phyloP scores from a whole-genome alignment of 164 flowering plant genomes.

The Macadamia tetraphylla region DNA sequence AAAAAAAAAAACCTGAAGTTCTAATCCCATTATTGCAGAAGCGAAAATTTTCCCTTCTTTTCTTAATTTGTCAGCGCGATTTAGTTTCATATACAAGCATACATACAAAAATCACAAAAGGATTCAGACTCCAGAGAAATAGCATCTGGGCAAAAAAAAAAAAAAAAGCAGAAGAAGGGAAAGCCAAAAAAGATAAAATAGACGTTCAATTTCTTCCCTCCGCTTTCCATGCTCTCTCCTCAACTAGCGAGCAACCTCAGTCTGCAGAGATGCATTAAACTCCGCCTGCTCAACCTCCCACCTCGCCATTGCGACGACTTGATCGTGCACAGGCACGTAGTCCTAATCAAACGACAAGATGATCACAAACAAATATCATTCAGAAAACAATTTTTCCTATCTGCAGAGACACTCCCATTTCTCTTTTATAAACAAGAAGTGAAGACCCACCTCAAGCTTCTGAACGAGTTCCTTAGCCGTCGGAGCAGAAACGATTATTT shows the following conservation, averaged over 20 bases:
- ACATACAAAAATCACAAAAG: neutral
- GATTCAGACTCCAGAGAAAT: too few species aligned
- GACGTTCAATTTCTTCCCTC: too few species aligned
- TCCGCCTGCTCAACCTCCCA: constrained; percentile 42
- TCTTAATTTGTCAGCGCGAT: too few species aligned
- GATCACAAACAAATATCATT: neutral
- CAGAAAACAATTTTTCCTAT: neutral
- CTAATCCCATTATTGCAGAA: too few species aligned
- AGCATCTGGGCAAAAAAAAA: too few species aligned
- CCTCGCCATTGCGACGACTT: constrained; percentile 26
- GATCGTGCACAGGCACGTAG: constrained; percentile 38
- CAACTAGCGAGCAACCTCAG: constrained; percentile 26
- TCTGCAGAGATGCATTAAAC: constrained; percentile 22
- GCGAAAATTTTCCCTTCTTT: neutral
- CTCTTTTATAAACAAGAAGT: neutral
- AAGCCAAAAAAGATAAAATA: neutral
- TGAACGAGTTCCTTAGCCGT: constrained; percentile 52
- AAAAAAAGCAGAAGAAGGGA: too few species aligned
- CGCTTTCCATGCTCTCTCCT: neutral
- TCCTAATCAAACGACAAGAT: constrained; percentile 23
- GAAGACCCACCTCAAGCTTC: constrained; percentile 46
- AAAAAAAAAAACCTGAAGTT: too few species aligned
- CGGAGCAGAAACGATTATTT: constrained; percentile 57
- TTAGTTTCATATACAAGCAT: neutral
- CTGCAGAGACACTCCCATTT: neutral